A percentile compares a stretch with the other conserved stretches of the same genome.
Conservation (phyloP, 306 rosid genomes). For the Acacia acuminata region DNA sequence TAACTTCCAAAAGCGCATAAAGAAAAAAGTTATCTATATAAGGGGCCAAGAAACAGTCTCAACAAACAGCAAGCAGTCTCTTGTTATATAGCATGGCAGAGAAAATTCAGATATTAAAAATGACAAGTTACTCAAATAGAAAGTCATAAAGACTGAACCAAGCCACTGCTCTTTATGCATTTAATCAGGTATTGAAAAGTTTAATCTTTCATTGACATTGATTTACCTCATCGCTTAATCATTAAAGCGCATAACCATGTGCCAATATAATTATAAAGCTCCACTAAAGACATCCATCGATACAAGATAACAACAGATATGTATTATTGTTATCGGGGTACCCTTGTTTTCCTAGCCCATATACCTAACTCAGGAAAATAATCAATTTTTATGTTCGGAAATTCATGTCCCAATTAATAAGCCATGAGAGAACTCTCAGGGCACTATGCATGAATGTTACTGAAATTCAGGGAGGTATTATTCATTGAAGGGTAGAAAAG, state of each 20-base stretch:
- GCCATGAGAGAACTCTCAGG: neutral
- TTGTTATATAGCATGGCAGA: neutral
- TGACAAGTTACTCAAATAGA: neutral
- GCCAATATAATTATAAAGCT: too few relatives aligned
- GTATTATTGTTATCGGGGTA: neutral
- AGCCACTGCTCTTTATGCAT: neutral
- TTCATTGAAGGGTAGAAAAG: neutral
- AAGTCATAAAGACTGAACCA: neutral
- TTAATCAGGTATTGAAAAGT: neutral
- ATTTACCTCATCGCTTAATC: too few relatives aligned
- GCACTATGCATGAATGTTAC: neutral
- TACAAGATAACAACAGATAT: neutral
- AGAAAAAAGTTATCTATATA: neutral
- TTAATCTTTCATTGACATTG: neutral
- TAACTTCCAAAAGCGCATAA: neutral
- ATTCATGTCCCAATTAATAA: slow-evolving; percentile 10
- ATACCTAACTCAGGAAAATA: neutral
- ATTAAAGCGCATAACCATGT: neutral
- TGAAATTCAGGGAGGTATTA: neutral
- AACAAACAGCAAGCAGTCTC: neutral
- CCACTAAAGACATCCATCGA: neutral
- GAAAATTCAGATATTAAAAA: neutral
- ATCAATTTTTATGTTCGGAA: neutral
- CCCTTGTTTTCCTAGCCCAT: neutral
- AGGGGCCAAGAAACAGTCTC: slow-evolving; percentile 12